Base-by-base conservation (phyloP, 257 asterid species). In the Solanum dulcamara region DNA sequence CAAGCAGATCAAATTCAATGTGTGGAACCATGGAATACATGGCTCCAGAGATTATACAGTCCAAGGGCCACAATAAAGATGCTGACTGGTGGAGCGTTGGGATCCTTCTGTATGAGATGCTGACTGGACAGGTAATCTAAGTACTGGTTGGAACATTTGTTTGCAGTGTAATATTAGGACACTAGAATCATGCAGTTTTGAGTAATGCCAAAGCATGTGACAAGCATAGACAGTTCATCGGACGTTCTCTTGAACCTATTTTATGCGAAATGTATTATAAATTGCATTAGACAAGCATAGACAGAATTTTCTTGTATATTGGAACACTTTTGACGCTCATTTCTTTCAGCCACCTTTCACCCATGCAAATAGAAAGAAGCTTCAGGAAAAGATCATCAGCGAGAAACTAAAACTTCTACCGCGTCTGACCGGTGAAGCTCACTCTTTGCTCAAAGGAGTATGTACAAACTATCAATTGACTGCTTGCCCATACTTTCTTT, bases 81-180 rank as follows among this genome's bases (percentile, higher is more conserved):
- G 98, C 99, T 55, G 99, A 95, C 87, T 95, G 98, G 99, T 95
- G 99, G 99, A 95, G 99, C 22, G 85, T 92, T 53, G 99, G 99
- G 85, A 91, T 95, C 80, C 99, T 95, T 87, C 71, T 95, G 89
- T 95, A 70, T 70, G 99, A 95, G 91, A 95, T 95, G 99, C 93
- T 95, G 50, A 92, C 88, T 80, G 99, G 99, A 87, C 88, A 95
- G 99, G 99, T 95, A 89, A 66, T 38, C 64, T 71, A 67, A 66
- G 80, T 74, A 6, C 42, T 81, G 28, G 48, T 80, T 64, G 70
- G 60, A 80, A 80, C 60, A 51, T 51, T 30, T 71, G 80, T 15
- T 44, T 26, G 38, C 62, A 44, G 60, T 74, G 59, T 40, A 75
- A 26, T 46, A 15, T 46, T 77, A 8, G 82, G 32, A 77, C 62